phyloP scores from a whole-genome alignment of 108 stramenopile genomes.

The Skeletonema menzelii region DNA sequence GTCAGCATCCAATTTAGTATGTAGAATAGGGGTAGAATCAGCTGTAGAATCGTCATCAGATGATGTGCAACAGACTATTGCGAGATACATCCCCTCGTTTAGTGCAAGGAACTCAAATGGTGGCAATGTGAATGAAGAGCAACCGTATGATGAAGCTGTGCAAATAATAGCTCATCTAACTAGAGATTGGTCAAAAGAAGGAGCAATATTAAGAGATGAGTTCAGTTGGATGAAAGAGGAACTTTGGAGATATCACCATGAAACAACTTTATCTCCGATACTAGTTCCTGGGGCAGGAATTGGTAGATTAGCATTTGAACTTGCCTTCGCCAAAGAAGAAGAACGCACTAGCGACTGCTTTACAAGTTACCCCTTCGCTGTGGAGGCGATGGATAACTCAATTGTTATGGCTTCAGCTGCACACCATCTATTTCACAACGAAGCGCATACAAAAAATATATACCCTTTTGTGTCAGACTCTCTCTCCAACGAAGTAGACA shows the following conservation, averaged over 20 bases:
- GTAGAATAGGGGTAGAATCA: not conserved
- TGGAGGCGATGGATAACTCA: slow-evolving; percentile 82
- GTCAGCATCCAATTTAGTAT: slow-evolving; percentile 1
- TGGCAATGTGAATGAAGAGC: slow-evolving; percentile 7
- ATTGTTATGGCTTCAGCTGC: slow-evolving; percentile 77
- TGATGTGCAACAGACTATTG: not conserved
- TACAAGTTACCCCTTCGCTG: slow-evolving; percentile 43
- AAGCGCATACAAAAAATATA: slow-evolving; percentile 16
- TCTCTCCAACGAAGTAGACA: slow-evolving; percentile 78
- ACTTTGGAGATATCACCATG: slow-evolving; percentile 34
- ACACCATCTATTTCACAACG: slow-evolving; percentile 42
- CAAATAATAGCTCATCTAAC: slow-evolving; percentile 77
- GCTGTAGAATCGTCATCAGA: not conserved
- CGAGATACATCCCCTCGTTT: slow-evolving; percentile 39
- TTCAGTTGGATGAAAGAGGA: slow-evolving; percentile 71
- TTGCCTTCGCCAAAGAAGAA: slow-evolving; percentile 30
- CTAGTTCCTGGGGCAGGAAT: slow-evolving; percentile 82
- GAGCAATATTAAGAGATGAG: slow-evolving; percentile 40
- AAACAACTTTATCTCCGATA: slow-evolving; percentile 39
- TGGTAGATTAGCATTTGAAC: slow-evolving; percentile 79
- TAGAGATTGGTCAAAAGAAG: slow-evolving; percentile 71
- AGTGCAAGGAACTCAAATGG: slow-evolving; percentile 5
- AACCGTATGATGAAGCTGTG: slow-evolving; percentile 59
- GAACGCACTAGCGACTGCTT: not conserved
- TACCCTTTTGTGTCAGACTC: slow-evolving; percentile 70